Base-by-base conservation (phyloP, 2,329 filamentous ascomycete genomes). In the Zasmidium citrigriseum region DNA sequence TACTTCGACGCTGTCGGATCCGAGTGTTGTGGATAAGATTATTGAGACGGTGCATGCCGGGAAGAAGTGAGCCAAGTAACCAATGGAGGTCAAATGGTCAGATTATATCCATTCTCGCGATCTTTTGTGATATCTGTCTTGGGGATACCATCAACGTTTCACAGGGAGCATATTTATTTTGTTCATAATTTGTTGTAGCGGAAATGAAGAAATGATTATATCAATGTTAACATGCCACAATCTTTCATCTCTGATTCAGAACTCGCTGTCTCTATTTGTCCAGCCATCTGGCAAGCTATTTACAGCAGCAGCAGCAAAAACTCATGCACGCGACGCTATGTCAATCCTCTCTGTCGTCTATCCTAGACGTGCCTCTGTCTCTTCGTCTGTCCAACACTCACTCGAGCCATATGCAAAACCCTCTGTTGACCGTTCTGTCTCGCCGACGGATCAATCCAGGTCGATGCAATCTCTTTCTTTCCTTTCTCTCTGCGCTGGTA, bases 1-100 rank as follows among this genome's bases (percentile, higher is more conserved):
- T 72, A 96, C 83, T 34, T 90, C 90, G 20, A 98, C 95, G 88
- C 84, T 98, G 53, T 95, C 91, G 60, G 93, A 99, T 75, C 95
- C 95, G 48, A 86, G 81, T 60, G 88, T 98, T 22, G 93, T 99
- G 23, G 86, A 89, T 49, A 93, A 88, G 80, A 97, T 99, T 72
- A 96, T 98, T 74, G 78, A 85, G 63, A 85, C 83, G 48, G 93
- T 97, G 54, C 89, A 93, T 69, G 82, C 84, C 65, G 75, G 79
- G 60, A 79, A 76, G 64, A 41, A 16, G 34, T 16, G 34, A 41
- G 4, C 12, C 14, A n/a, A 41, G n/a, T n/a, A n/a, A n/a, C n/a
- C n/a, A n/a, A n/a, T n/a, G n/a, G n/a, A n/a, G n/a, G n/a, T n/a
- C n/a, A n/a, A 29, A 29, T 29, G 27, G 27, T 7, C 7, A 29